Percentiles rank a stretch among this genome's conserved stretches.
Evolutionary conservation across 306 rosid species (phyloP).

Genomic region (Albizia julibrissin): DNA sequence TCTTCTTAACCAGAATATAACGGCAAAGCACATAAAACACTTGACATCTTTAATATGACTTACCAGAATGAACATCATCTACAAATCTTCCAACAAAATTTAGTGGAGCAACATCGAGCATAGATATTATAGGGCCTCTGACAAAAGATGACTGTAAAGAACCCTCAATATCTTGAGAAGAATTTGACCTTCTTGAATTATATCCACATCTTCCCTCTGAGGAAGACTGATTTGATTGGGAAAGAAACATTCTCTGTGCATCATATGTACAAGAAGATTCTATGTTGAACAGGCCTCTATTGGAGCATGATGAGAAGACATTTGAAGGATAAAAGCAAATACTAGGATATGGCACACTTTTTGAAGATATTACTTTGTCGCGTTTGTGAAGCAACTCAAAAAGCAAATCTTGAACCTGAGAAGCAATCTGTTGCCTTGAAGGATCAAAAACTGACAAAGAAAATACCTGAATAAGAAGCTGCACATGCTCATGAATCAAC

Average conservation of each 20-base stretch:
- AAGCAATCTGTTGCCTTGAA: too few species aligned
- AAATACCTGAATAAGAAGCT: slow-evolving; percentile 91
- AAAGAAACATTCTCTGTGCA: slow-evolving; percentile 37
- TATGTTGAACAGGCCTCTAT: slow-evolving; percentile 45
- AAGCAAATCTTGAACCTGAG: slow-evolving; percentile 37
- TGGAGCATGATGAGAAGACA: slow-evolving; percentile 47
- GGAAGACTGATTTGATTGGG: slow-evolving; percentile 49
- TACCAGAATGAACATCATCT: slow-evolving; percentile 72
- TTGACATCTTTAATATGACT: slow-evolving; percentile 32
- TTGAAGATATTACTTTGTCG: slow-evolving; percentile 33
- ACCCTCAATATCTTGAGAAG: slow-evolving; percentile 48
- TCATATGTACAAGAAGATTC: slow-evolving; percentile 44
- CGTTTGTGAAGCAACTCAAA: too few species aligned
- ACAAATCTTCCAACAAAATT: slow-evolving; percentile 62
- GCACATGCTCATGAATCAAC: slow-evolving; percentile 90
- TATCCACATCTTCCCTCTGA: slow-evolving; percentile 44
- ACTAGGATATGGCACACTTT: slow-evolving; percentile 70
- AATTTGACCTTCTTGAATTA: slow-evolving; percentile 43
- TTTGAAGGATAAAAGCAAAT: slow-evolving; percentile 62
- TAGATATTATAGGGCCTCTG: slow-evolving; percentile 60
- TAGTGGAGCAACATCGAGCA: slow-evolving; percentile 84
- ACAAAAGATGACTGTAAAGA: slow-evolving; percentile 65
- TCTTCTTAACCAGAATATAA: slow-evolving; percentile 32
- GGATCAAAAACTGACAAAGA: slow-evolving; percentile 55
- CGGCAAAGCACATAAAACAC: slow-evolving; percentile 34